Conservation (phyloP, 2,329 filamentous ascomycete genomes). For the Rosellinia necatrix region DNA sequence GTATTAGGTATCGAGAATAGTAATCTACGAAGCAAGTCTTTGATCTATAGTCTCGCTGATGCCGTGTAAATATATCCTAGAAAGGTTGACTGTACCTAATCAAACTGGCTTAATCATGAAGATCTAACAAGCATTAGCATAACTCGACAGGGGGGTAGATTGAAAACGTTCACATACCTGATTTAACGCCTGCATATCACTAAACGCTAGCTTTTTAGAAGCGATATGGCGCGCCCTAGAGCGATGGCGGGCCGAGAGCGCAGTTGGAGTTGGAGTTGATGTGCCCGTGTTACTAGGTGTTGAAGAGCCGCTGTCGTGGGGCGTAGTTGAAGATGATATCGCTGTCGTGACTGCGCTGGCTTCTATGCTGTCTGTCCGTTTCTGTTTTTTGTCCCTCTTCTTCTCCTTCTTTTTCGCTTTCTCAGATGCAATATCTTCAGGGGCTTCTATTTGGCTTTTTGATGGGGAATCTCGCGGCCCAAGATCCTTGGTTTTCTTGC, state of each 20-base stretch:
- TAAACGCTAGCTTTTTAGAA: slow-evolving; percentile 82
- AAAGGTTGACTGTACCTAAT: slow-evolving; percentile 18
- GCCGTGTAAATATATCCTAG: slow-evolving; percentile 10
- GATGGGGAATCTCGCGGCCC: slow-evolving; percentile 40
- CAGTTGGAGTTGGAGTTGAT: slow-evolving; percentile 53
- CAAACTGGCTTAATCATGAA: slow-evolving; percentile 43
- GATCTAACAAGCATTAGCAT: slow-evolving; percentile 37
- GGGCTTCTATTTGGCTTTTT: slow-evolving; percentile 31
- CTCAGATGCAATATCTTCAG: slow-evolving; percentile 38
- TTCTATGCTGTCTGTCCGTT: slow-evolving; percentile 45
- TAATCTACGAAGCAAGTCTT: slow-evolving; percentile 22
- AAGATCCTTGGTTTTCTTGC: slow-evolving; percentile 41
- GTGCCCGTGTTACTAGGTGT: slow-evolving; percentile 49
- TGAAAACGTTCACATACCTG: slow-evolving; percentile 64
- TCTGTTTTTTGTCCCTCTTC: slow-evolving; percentile 46
- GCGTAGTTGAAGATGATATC: slow-evolving; percentile 33
- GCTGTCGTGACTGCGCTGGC: slow-evolving; percentile 28
- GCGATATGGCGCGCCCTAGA: slow-evolving; percentile 83
- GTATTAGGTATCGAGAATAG: slow-evolving; percentile 37
- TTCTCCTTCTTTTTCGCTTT: slow-evolving; percentile 55
- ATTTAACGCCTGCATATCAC: slow-evolving; percentile 81
- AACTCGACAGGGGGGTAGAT: background rate
- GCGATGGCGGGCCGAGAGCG: slow-evolving; percentile 67
- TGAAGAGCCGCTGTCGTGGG: slow-evolving; percentile 43
- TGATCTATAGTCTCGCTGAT: slow-evolving; percentile 24